Conservation (phyloP, 2,329 filamentous ascomycete genomes). For the Dichotomopilus funicola region DNA sequence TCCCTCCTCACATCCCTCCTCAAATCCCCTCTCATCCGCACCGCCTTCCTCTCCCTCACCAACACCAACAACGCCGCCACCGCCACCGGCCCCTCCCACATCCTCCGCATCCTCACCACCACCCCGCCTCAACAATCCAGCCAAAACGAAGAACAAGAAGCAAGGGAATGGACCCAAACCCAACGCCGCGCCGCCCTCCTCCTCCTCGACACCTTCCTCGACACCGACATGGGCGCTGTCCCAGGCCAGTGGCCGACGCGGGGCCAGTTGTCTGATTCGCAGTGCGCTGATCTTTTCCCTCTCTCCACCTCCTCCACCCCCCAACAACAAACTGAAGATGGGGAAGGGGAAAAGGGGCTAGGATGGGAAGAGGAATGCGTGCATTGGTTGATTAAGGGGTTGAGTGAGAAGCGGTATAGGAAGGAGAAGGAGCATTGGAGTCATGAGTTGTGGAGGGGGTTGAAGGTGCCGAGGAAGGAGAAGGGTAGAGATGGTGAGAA, state of each 20-base stretch:
- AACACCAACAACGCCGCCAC: not conserved
- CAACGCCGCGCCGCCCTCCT: constrained; percentile 51
- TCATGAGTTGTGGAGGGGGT: constrained; percentile 33
- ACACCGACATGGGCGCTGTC: constrained; percentile 55
- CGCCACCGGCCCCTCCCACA: constrained; percentile 45
- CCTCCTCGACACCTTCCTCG: constrained; percentile 60
- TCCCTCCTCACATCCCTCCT: constrained; percentile 51
- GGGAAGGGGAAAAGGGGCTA: constrained; percentile 14
- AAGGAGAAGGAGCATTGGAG: constrained; percentile 41
- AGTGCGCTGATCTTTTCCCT: constrained; percentile 27
- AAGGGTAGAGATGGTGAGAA: not conserved
- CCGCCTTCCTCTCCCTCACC: constrained; percentile 47
- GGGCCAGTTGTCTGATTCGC: constrained; percentile 29
- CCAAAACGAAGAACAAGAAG: constrained; percentile 3
- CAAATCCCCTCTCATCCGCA: constrained; percentile 45
- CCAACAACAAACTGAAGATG: not conserved
- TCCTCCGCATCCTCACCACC: constrained; percentile 40
- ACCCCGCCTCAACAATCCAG: constrained; percentile 14
- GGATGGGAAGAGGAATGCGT: constrained; percentile 37
- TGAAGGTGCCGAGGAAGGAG: constrained; percentile 17
- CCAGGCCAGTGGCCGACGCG: constrained; percentile 48
- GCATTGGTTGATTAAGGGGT: constrained; percentile 45
- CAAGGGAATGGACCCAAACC: constrained; percentile 43
- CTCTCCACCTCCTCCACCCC: no score
- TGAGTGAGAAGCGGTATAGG: constrained; percentile 32